Percentiles rank a stretch among this genome's conserved stretches.
Conservation (phyloP, 345 rosid genomes). For the Citrus trifoliata region DNA sequence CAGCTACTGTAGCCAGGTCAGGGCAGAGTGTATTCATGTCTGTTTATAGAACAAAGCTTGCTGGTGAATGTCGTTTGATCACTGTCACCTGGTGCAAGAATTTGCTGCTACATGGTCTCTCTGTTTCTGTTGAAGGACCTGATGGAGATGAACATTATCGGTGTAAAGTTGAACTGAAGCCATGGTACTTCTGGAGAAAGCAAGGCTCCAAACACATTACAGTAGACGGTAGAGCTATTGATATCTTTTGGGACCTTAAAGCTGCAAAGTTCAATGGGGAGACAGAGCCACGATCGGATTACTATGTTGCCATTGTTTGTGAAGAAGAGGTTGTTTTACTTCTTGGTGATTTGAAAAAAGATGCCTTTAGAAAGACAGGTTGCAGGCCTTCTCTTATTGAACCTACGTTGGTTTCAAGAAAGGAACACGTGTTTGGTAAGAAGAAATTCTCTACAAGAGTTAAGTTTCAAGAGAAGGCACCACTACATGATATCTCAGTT, state of each 20-base stretch:
- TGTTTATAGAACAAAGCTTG: constrained; percentile 44
- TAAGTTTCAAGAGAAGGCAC: constrained; percentile 35
- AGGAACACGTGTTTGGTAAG: constrained; percentile 53
- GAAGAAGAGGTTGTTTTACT: constrained; percentile 54
- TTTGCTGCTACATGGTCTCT: constrained; percentile 43
- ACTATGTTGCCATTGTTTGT: constrained; percentile 51
- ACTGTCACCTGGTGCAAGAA: constrained; percentile 57
- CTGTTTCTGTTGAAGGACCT: constrained; percentile 42
- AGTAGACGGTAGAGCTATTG: constrained; percentile 33
- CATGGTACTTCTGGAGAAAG: constrained; percentile 62
- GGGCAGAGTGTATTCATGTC: constrained; percentile 45
- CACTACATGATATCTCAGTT: constrained; percentile 38
- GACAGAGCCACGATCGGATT: constrained; percentile 48
- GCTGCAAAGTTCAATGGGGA: constrained; percentile 50
- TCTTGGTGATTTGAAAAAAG: constrained; percentile 43
- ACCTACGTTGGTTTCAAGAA: constrained; percentile 43
- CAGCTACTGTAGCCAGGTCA: constrained; percentile 31
- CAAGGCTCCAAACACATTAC: constrained; percentile 50
- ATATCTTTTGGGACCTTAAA: constrained; percentile 53
- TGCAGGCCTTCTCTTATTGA: constrained; percentile 56
- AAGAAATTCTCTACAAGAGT: constrained; percentile 41
- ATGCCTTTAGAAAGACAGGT: constrained; percentile 40
- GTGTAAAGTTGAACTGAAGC: constrained; percentile 52
- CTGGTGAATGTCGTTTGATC: constrained; percentile 38
- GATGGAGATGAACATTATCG: constrained; percentile 17